Conservation (phyloP, 768 basidiomycete species). For the Mycena vulgaris region DNA sequence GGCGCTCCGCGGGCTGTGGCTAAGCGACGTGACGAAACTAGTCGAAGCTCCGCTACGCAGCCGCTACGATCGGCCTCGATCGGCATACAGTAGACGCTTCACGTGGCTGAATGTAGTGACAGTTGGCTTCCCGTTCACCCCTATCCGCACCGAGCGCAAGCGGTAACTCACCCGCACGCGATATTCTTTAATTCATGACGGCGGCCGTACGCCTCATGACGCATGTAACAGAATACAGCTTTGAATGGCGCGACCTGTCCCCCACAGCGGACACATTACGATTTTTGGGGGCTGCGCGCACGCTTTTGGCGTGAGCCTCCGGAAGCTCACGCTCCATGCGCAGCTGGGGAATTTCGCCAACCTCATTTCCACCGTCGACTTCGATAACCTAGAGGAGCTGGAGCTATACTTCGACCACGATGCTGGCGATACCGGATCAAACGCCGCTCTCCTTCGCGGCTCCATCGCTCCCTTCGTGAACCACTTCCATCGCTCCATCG, state of each 20-base stretch:
- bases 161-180: constrained; percentile 32
- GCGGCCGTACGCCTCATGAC: constrained; percentile 52
- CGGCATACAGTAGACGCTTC: too few species aligned
- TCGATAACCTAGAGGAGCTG: constrained; percentile 51
- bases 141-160: constrained; percentile 14
- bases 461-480: constrained; percentile 52
- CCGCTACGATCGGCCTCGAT: too few species aligned
- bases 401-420: constrained; percentile 54
- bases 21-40: too few species aligned
- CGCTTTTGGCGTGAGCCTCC: constrained; percentile 49
- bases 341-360: constrained; percentile 41
- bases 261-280: constrained; percentile 46
- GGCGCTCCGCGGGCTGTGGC: too few species aligned
- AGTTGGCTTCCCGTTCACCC: constrained; percentile 7
- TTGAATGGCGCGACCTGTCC: constrained; percentile 58
- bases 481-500: constrained; percentile 45
- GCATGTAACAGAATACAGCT: constrained; percentile 50
- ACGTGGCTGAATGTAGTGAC: too few species aligned
- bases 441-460: constrained; percentile 38
- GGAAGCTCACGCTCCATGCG: constrained; percentile 51
- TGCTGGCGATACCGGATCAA: neutral
- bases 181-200: constrained; percentile 50
- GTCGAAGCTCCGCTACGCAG: too few species aligned
- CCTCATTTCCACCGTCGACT: constrained; percentile 47
- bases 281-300: constrained; percentile 48